phyloP scores from a whole-genome alignment of 2,329 filamentous ascomycete species.

The Penicillium psychrosexuale region DNA sequence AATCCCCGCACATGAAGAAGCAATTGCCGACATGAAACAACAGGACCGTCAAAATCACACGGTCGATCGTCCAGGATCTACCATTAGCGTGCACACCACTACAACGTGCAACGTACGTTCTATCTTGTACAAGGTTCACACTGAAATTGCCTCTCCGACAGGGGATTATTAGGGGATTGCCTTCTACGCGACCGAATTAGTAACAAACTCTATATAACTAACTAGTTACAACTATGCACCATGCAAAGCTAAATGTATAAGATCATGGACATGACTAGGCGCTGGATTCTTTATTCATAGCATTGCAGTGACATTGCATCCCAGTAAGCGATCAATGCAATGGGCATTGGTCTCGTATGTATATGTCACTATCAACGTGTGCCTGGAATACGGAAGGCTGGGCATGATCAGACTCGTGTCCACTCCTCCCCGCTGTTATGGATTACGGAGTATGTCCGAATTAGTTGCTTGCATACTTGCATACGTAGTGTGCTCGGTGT shows the following conservation, averaged over 20 bases:
- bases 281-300: neutral
- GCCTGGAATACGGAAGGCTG: neutral
- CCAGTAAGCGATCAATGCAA: neutral
- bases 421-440: neutral
- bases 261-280: no score
- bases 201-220: no score
- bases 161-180: neutral
- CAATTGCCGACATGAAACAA: slow-evolving; percentile 12
- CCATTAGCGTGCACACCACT: slow-evolving; percentile 9
- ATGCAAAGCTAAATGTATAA: neutral
- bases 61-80: slow-evolving; percentile 21
- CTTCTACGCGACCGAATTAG: neutral
- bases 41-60: neutral
- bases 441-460: neutral
- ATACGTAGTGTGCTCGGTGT: neutral
- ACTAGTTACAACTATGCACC: neutral
- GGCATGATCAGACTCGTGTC: slow-evolving; percentile 1
- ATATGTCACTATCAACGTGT: neutral
- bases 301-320: neutral
- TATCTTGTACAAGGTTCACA: neutral
- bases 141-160: neutral
- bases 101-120: neutral
- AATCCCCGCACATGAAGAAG: slow-evolving; percentile 9
- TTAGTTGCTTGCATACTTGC: neutral
- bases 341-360: neutral